Base-by-base conservation (phyloP, 129 eudicot genomes). In the Apium graveolens region DNA sequence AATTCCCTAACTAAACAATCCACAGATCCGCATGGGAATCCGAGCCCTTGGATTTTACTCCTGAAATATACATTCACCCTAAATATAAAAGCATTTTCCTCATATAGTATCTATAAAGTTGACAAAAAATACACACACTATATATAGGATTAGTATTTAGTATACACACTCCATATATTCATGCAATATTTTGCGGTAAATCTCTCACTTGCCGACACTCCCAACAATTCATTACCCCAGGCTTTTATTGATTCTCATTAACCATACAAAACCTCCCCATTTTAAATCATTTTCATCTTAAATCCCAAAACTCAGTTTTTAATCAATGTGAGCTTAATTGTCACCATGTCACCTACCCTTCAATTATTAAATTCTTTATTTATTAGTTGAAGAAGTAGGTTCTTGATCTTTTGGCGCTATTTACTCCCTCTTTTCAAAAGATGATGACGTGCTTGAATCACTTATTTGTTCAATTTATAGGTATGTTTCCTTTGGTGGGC, bases 331-430 rank as follows among this genome's bases (percentile, higher is more conserved):
- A 60, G 72, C 70, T 77, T 70, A 60, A 60, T 60, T 29, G 68
- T 60, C 68, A 60, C 68, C 68, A 60, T 80, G 39, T 70, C 69
- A 53, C 83, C 86, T 78, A 70, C 83, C 83, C 41, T 62, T 44
- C 32, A 60, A 60, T 60, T 65, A 51, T 16, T 7, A 76, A 68
- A 37, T 78, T 79, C 78, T 65, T 83, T 57, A 53, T 83, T 87
- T 76, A 82, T 80, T 83, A 88, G 96, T 86, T 92, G 90, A 83
- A 71, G 76, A 42, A 85, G 91, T 79, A 85, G 91, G 91, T 84
- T 78, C 77, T 82, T 65, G 79, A 83, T 62, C 79, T 80, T 60
- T 81, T 92, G 83, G 91, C 86, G 85, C 86, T 87, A 82, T 84
- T 83, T 82, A 37, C 74, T 14, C 37, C 44, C 44, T 41, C 74